Conservation (phyloP, 495 filamentous ascomycete species). For the Astrothelium macrocarpum region DNA sequence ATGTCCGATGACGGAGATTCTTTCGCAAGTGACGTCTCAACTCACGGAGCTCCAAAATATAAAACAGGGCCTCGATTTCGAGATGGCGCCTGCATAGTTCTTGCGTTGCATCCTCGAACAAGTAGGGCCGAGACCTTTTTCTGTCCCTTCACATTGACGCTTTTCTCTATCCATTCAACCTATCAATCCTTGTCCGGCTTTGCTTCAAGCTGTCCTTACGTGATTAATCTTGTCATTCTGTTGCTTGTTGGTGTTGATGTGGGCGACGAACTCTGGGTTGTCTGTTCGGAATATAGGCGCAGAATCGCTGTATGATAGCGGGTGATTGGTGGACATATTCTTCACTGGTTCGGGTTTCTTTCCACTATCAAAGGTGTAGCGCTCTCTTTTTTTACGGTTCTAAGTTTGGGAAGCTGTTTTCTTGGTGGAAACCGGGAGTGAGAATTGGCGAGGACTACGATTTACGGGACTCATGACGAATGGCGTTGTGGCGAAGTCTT, state of each 20-base stretch:
- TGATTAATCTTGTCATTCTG: no score
- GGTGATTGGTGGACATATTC: background rate
- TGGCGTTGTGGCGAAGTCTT: background rate
- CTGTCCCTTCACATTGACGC: no score
- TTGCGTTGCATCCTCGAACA: background rate
- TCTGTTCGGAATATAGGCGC: background rate
- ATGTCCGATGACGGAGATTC: conserved; percentile 33
- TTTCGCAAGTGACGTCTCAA: conserved; percentile 25
- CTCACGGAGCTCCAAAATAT: conserved; percentile 29
- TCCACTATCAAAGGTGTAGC: background rate
- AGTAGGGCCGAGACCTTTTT: no score
- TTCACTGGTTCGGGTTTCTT: background rate
- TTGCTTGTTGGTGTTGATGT: background rate
- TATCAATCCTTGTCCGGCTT: no score
- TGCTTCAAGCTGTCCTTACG: no score
- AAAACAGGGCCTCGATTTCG: conserved; percentile 20
- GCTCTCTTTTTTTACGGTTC: background rate
- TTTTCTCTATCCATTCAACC: no score
- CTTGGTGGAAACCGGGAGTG: background rate
- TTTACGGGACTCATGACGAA: background rate
- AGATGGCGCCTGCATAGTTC: conserved; percentile 18
- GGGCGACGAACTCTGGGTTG: background rate
- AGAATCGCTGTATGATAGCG: background rate
- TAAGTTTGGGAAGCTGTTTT: background rate
- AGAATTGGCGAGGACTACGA: background rate